phyloP scores from a whole-genome alignment of 768 basidiomycete genomes.

The Phaeotremella fagi region DNA sequence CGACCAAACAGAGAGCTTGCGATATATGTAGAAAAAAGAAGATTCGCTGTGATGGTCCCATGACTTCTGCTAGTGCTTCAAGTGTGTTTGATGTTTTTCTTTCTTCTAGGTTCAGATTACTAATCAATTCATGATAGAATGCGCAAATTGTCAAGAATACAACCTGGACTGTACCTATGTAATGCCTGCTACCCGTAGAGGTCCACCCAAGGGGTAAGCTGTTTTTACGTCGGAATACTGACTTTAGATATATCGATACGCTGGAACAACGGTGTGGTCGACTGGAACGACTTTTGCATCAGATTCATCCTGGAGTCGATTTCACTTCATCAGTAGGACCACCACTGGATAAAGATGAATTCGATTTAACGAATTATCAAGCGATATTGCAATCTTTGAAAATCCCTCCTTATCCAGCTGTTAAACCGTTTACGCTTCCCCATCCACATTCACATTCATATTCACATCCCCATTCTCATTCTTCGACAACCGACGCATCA shows the following conservation, averaged over 20 bases:
- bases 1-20: constrained; percentile 61
- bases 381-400: constrained; percentile 26
- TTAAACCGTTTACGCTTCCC: constrained; percentile 42
- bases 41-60: constrained; percentile 60
- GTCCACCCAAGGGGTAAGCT: constrained; percentile 39
- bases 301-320: constrained; percentile 44
- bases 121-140: constrained; percentile 22
- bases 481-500: constrained; percentile 8
- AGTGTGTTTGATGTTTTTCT: too few species aligned
- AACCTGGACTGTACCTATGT: constrained; percentile 56
- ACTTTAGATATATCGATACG: constrained; percentile 38
- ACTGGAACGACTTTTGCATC: constrained; percentile 38
- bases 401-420: constrained; percentile 33
- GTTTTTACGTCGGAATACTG: not conserved
- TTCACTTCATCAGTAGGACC: constrained; percentile 45
- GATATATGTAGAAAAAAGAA: constrained; percentile 81
- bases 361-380: constrained; percentile 39
- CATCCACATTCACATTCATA: constrained; percentile 56
- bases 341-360: constrained; percentile 37
- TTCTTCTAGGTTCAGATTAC: not conserved
- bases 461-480: constrained; percentile 12
- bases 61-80: constrained; percentile 32
- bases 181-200: constrained; percentile 45
- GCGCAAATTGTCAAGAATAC: constrained; percentile 41
- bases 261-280: constrained; percentile 45